Base-by-base conservation (phyloP, 2,329 filamentous ascomycete genomes). In the Ophiostoma ulmi region DNA sequence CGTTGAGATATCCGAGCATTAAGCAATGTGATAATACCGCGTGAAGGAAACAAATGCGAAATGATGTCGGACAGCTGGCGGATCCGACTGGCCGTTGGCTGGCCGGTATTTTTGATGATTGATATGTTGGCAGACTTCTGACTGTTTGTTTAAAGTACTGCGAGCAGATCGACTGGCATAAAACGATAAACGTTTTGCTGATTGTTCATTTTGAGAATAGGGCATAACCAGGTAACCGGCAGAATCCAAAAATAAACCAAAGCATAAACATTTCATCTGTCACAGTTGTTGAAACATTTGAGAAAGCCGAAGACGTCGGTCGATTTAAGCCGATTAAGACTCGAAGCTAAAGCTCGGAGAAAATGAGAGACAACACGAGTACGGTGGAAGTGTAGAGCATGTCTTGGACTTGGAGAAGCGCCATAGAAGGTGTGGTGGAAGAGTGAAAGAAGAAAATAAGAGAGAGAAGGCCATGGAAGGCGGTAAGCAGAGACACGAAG, bases 371-470 rank as follows among this genome's bases (percentile, higher is more conserved):
- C 22, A 35, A 61, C 13, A 10, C 58, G 58, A 63, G 36, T 26
- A 35, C 55, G 55, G 5, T 17, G 55, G 22, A 35, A 31, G 3
- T 13, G 13, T 4, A 26, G n/a, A 26, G 8, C 52, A 58, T 58
- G 58, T 63, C 58, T 63, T 63, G 58, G 58, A 58, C 11, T 31
- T 63, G 31, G 3, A 63, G 58, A 63, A 63, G 58, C 58, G 26
- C 58, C 26, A 11, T 26, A 26, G 52, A 58, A 58, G 52, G 22
- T 31, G 52, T 26, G 22, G 26, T 58, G 52, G 52, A 58, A 13
- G 52, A 22, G 22, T 58, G 52, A 8, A 58, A 61, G 55, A 31
- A 61, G 26, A 11, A 10, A 61, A 61, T 14, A 13, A 63, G 26
- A 35, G 31, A 13, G 11, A 65, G 8, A 65, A 41, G 36, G 58